phyloP scores from a whole-genome alignment of 1,139 yeast species.

The Petasospora fabianii region DNA sequence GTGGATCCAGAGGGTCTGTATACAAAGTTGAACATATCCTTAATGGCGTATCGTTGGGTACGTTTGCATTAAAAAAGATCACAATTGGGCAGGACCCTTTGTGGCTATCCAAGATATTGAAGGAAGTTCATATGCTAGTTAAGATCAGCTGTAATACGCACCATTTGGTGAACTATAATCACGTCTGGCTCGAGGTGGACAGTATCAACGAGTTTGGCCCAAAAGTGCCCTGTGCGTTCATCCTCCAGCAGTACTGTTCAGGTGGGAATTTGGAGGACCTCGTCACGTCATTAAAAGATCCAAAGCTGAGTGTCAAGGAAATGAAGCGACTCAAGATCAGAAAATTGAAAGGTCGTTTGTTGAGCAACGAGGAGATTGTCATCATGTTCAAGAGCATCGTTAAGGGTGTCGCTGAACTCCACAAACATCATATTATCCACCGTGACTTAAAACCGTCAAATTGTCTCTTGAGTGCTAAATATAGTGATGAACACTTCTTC shows the following conservation, averaged over 20 bases:
- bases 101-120: constrained; percentile 65
- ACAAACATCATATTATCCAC: constrained; percentile 71
- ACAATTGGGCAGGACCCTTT: constrained; percentile 74
- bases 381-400: constrained; percentile 65
- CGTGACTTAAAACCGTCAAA: constrained; percentile 88
- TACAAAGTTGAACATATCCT: constrained; percentile 77
- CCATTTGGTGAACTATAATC: constrained; percentile 79
- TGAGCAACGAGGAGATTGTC: constrained; percentile 49
- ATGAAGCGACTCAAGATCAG: constrained; percentile 32
- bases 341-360: constrained; percentile 26
- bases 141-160: constrained; percentile 43
- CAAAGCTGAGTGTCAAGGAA: constrained; percentile 22
- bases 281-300: constrained; percentile 36
- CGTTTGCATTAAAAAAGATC: constrained; percentile 79
- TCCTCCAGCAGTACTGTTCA: constrained; percentile 80
- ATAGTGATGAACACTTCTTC: constrained; percentile 17
- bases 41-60: constrained; percentile 67
- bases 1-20: constrained; percentile 84
- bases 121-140: constrained; percentile 67
- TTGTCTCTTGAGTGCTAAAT: constrained; percentile 54
- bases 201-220: constrained; percentile 55
- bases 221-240: constrained; percentile 74
- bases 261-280: constrained; percentile 84
- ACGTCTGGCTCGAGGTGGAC: constrained; percentile 86
- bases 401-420: constrained; percentile 68